These are phyloP conservation scores for Macrolepiota dolichaula DNA, from an alignment of 768 basidiomycete species.

Conservation along the genomic window DNA sequence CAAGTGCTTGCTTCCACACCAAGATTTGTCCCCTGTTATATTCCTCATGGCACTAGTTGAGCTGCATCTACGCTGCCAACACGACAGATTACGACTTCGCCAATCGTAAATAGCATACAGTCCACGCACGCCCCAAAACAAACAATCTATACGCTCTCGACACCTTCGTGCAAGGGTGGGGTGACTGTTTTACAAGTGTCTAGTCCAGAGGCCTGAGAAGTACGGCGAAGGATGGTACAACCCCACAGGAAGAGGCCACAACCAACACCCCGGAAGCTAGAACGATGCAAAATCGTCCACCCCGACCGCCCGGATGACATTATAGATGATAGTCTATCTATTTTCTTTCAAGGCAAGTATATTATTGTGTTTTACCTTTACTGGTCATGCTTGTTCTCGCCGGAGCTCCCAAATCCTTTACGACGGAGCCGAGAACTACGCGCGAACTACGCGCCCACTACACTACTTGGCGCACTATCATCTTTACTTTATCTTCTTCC, in stretches of 20 bases:
- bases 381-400: conserved; percentile 2
- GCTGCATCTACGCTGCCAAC: no score
- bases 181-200: conserved; percentile 82
- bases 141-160: conserved; percentile 88
- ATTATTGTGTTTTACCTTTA: neutral
- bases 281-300: conserved; percentile 66
- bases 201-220: conserved; percentile 64
- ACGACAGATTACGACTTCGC: no score
- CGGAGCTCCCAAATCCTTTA: conserved; percentile 77
- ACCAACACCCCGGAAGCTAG: conserved; percentile 65
- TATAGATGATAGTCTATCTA: conserved; percentile 77
- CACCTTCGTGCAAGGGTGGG: conserved; percentile 82
- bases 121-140: conserved; percentile 48
- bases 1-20: no score
- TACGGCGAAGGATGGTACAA: conserved; percentile 61
- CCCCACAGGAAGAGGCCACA: conserved; percentile 17
- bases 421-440: conserved; percentile 76
- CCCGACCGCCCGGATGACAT: conserved; percentile 50
- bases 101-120: no score
- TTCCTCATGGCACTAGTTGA: no score
- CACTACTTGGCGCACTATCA: conserved; percentile 64
- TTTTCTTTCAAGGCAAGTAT: conserved; percentile 73
- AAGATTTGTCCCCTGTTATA: no score
- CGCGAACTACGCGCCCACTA: conserved; percentile 80
- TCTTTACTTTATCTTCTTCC: conserved; percentile 63